phyloP scores from a whole-genome alignment of 305 asterid genomes.

The Fraxinus sp. region DNA sequence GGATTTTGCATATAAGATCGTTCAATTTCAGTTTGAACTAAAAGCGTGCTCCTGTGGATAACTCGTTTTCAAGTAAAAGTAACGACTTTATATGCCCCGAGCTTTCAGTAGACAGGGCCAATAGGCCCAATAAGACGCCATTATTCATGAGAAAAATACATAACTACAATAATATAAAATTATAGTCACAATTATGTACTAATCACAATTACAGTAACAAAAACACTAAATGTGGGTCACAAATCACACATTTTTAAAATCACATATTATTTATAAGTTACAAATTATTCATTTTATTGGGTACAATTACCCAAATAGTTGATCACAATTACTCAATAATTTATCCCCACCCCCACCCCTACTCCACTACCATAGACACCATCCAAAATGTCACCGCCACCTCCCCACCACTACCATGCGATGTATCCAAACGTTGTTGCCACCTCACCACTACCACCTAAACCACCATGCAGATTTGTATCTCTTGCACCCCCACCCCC shows the following conservation, averaged over 20 bases:
- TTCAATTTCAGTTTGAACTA: neutral
- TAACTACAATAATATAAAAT: too few relatives aligned
- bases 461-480: neutral
- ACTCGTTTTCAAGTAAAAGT: neutral
- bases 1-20: neutral
- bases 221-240: too few relatives aligned
- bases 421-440: neutral
- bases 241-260: too few relatives aligned
- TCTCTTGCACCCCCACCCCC: too few relatives aligned
- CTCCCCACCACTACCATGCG: neutral
- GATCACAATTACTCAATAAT: neutral
- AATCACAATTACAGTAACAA: neutral
- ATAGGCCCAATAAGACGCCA: too few relatives aligned
- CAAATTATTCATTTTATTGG: neutral
- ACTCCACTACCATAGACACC: neutral
- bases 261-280: too few relatives aligned
- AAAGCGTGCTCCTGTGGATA: neutral
- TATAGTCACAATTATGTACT: neutral
- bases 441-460: neutral
- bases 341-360: neutral
- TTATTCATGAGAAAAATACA: too few relatives aligned
- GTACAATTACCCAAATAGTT: neutral
- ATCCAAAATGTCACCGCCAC: neutral
- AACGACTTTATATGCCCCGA: neutral
- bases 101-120: neutral